Evolutionary conservation across 2,329 filamentous ascomycete species (phyloP), one percentile per base, ranked within the genome.

Genomic region (Rhynchosporium agropyri): DNA sequence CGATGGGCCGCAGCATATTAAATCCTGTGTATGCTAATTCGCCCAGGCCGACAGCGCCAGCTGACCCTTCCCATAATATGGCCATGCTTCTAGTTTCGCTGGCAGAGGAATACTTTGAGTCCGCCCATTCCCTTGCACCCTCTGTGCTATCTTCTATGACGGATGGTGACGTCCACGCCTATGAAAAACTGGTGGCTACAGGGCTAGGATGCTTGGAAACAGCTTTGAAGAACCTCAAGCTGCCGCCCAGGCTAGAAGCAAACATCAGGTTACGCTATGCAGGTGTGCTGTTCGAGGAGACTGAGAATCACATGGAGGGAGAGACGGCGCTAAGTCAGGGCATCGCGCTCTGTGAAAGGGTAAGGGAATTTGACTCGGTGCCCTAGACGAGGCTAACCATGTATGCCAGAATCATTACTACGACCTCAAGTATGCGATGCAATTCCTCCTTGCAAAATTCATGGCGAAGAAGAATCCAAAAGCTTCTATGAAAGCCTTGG

Each of bases 361-460:
- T 86, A 75, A 66, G 72, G 55, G 36, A 49, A 63, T 38, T 61
- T 15, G 33, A 20, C 10, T 38, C 71, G 78, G 75, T 10, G 40
- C 9, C n/a, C 45, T 7, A 15, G 28, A 43, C n/a, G 71, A 64
- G 28, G 26, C 69, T 68, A 55, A 69, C 31, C 9, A 10, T 36
- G 29, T 31, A 40, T 29, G 51, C 29, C 70, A 85, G 78, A 83
- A 85, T 65, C 80, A 82, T 53, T 81, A 86, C 64, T 71, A 77
- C 31, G 90, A 93, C 68, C 76, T 92, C 45, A 92, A 91, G 73
- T 92, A 92, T 75, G 86, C 85, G 65, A 91, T 92, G 82, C 85
- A 91, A 67, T 90, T 91, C 72, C 78, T 92, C 15, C 83, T 89
- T 63, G 82, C 88, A 55, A 88, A 89, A 68, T 83, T 90, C 1